Percentiles rank a stretch among this genome's conserved stretches.
Conservation (phyloP, 2,329 filamentous ascomycete species). For the Metarhizium anisopliae region DNA sequence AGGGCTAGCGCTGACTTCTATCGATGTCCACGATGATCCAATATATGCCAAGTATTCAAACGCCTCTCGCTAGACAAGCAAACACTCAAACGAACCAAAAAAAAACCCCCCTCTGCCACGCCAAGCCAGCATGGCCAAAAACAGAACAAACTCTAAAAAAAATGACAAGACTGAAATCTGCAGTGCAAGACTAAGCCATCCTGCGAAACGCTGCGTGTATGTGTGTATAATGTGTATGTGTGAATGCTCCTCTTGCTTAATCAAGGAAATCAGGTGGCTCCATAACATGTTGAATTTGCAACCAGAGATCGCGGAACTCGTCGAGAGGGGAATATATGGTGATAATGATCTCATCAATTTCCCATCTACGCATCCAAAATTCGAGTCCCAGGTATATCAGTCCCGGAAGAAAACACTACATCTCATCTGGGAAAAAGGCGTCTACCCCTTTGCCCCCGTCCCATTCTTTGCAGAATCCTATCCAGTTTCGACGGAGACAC, state of each 20-base stretch:
- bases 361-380: background rate
- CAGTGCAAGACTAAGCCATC: background rate
- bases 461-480: conserved; percentile 33
- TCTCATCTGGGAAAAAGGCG: conserved; percentile 21
- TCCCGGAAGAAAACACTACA: conserved; percentile 12
- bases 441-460: conserved; percentile 12
- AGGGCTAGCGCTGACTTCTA: background rate
- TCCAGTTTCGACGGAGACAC: conserved; percentile 30
- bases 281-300: background rate
- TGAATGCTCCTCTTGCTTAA: background rate
- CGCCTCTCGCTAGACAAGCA: conserved; percentile 1
- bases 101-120: background rate
- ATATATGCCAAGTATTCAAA: conserved; percentile 2
- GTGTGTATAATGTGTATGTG: conserved; percentile 1
- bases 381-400: background rate
- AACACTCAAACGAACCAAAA: background rate
- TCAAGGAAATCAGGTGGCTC: background rate
- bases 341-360: background rate
- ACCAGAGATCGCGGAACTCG: background rate
- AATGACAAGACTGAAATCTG: background rate
- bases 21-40: background rate
- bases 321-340: background rate
- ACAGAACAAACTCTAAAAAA: background rate
- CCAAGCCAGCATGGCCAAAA: background rate
- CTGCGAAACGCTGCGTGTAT: background rate